Percentiles rank a stretch among this genome's conserved stretches.
Conservation (phyloP, 2,329 filamentous ascomycete species). For the Trichoderma sp. region DNA sequence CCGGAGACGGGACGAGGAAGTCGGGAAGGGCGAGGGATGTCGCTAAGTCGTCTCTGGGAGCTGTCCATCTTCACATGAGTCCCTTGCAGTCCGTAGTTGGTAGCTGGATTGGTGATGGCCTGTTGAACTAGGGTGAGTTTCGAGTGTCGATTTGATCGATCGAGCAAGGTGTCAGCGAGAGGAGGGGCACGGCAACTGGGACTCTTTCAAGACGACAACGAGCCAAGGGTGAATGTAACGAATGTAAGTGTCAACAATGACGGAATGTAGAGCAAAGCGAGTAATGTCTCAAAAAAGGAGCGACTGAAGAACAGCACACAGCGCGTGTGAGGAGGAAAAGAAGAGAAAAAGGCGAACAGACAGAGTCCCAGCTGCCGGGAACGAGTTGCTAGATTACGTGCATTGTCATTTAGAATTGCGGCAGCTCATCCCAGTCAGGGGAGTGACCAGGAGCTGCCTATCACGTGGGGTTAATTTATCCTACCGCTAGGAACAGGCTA, state of each 20-base stretch:
- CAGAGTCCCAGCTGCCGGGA: neutral
- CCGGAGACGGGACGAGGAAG: constrained; percentile 38
- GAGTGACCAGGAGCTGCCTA: constrained; percentile 14
- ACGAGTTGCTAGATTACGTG: neutral
- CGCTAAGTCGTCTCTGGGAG: constrained; percentile 40
- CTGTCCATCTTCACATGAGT: constrained; percentile 33
- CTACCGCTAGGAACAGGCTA: neutral
- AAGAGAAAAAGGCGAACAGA: neutral
- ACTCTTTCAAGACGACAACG: neutral
- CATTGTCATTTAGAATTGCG: constrained; percentile 1
- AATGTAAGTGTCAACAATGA: constrained; percentile 9
- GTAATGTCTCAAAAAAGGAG: neutral
- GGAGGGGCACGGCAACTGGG: neutral
- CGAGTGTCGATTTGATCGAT: constrained; percentile 9
- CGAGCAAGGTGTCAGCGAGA: neutral
- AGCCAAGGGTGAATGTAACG: neutral
- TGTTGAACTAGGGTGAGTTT: constrained; percentile 20
- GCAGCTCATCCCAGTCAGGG: constrained; percentile 20
- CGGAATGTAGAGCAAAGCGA: constrained; percentile 11
- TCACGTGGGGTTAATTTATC: constrained; percentile 23
- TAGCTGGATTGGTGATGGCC: neutral
- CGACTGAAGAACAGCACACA: neutral
- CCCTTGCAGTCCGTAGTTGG: neutral
- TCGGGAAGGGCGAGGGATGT: constrained; percentile 42
- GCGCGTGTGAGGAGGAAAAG: neutral